Evolutionary conservation across 805 yeast genomes (phyloP), one percentile per base, ranked within the genome.

Genomic region (Cyberlindnera maclurae): DNA sequence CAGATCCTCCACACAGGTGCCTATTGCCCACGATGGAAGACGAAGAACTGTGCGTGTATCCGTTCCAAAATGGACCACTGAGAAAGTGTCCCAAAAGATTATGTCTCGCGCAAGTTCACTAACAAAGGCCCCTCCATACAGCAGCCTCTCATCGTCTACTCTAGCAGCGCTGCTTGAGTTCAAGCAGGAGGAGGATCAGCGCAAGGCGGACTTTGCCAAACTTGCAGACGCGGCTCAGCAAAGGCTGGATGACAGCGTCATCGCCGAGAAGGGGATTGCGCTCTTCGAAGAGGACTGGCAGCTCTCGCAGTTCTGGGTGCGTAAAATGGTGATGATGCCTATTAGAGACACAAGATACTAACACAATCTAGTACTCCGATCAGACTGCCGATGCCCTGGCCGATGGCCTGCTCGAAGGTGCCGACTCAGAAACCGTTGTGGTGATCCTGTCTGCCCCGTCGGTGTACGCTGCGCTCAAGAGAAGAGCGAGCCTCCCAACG

Each of bases 281-380:
- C 68, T 76, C 29, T 88, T 88, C 59, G 70, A 82, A 54, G 96
- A 88, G 60, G 95, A 88, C 60, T 88, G 97, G 97, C 93, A 86
- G 54, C 67, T 89, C 29, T 86, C 95, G 1, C 97, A 88, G 59
- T 88, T 88, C 62, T 88, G 97, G 56, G 47, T 44, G 27, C 22
- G 47, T 40, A n/a, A n/a, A n/a, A n/a, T 20, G 15, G 16, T 12
- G 15, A 17, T 13, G 11, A 24, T 4, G 12, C 10, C 4, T 20
- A 33, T 26, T n/a, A n/a, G n/a, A n/a, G n/a, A n/a, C n/a, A n/a
- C n/a, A n/a, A n/a, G n/a, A n/a, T n/a, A 34, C 32, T 34, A 34
- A 34, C 37, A 10, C 24, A 11, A 5, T 11, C 15, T 17, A 44
- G 48, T 88, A 86, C 55, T 64, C 71, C 40, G 89, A 86, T 43